These are phyloP conservation scores for Fomes fomentarius DNA, from an alignment of 1,284 basidiomycete species.

Conservation along the genomic window DNA sequence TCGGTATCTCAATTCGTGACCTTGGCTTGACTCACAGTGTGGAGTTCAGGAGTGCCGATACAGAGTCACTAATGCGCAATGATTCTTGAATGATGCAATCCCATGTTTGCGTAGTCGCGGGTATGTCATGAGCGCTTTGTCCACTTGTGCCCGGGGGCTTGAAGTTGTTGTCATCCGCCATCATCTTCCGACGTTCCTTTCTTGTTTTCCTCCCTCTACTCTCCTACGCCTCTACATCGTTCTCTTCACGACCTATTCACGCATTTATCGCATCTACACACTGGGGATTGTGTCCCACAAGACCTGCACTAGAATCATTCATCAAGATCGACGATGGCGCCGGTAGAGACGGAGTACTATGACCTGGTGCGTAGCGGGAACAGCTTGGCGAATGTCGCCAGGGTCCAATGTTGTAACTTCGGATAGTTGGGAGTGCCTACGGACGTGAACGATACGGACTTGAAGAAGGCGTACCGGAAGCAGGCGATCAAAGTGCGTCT, in stretches of 20 bases:
- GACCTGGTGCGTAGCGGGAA: slow-evolving; percentile 40
- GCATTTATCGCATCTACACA: not conserved
- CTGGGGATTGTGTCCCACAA: not conserved
- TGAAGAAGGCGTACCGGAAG: slow-evolving; percentile 97
- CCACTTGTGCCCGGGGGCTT: slow-evolving; percentile 4
- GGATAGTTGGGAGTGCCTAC: slow-evolving; percentile 48
- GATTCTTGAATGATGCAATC: too few species aligned
- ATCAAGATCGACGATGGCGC: slow-evolving; percentile 38
- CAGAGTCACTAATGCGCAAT: too few species aligned
- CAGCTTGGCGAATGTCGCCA: not conserved
- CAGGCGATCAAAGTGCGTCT: slow-evolving; percentile 85
- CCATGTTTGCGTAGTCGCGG: too few species aligned
- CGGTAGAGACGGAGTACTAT: slow-evolving; percentile 54
- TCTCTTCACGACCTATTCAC: not conserved
- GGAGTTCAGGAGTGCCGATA: too few species aligned
- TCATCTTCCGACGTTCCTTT: slow-evolving; percentile 8
- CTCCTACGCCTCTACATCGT: not conserved
- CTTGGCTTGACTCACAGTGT: not conserved
- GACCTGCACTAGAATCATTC: not conserved
- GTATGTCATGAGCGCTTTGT: slow-evolving; percentile 19
- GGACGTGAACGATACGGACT: slow-evolving; percentile 67
- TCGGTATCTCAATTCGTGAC: too few species aligned
- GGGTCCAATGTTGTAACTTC: slow-evolving; percentile 3
- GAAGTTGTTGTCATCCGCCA: slow-evolving; percentile 1
- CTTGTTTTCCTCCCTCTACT: slow-evolving; percentile 3